A percentile compares a stretch with the other conserved stretches of the same genome.
Conservation (phyloP, 2,329 filamentous ascomycete species). For the Aureobasidium zeae region DNA sequence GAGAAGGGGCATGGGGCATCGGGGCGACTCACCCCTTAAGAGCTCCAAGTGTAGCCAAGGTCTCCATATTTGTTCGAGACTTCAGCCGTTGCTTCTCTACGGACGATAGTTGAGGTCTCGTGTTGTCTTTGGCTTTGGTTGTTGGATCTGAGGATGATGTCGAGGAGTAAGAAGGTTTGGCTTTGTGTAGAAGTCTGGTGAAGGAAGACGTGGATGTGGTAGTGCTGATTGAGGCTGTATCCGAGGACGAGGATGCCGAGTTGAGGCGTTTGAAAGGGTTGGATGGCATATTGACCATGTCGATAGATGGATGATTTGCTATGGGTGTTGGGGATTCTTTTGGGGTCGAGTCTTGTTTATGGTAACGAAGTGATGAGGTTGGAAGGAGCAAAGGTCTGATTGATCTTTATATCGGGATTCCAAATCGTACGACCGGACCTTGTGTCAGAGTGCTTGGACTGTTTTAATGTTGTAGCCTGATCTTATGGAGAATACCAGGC, state of each 20-base stretch:
- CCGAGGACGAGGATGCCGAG: background rate
- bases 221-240: constrained; percentile 8
- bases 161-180: background rate
- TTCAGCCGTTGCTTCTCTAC: constrained; percentile 9
- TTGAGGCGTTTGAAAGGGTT: constrained; percentile 5
- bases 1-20: background rate
- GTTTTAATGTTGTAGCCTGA: no score
- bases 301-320: background rate
- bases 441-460: no score
- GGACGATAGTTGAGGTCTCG: background rate
- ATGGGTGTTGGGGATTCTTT: background rate
- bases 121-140: background rate
- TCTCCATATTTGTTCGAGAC: background rate
- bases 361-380: no score
- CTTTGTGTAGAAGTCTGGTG: background rate
- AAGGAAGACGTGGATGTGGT: constrained; percentile 6
- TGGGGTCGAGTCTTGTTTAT: no score
- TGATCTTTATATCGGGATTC: no score
- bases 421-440: no score
- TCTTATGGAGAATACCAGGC: no score
- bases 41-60: background rate
- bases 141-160: background rate
- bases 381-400: no score
- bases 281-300: background rate
- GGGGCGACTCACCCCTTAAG: background rate